phyloP scores from a whole-genome alignment of 2,329 filamentous ascomycete genomes.

The Malbranchea cinnamomea region DNA sequence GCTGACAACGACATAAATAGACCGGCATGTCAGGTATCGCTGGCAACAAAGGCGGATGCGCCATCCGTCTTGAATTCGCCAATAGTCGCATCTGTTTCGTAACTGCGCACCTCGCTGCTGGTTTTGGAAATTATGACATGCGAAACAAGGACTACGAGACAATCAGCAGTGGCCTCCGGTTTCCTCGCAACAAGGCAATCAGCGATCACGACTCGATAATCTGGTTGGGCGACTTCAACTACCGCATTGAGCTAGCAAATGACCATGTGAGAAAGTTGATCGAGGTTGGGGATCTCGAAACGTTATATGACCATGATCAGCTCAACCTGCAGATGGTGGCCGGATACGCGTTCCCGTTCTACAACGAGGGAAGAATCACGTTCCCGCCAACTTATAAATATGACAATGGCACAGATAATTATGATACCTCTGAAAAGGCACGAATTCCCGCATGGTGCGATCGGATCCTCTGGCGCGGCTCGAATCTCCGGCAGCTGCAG shows the following conservation, averaged over 20 bases:
- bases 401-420: slow-evolving; percentile 72
- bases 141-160: slow-evolving; percentile 85
- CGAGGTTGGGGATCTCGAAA: slow-evolving; percentile 55
- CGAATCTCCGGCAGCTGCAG: slow-evolving; percentile 63
- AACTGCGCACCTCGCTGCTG: slow-evolving; percentile 88
- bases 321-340: slow-evolving; percentile 94
- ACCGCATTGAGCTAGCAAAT: slow-evolving; percentile 73
- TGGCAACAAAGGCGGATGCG: slow-evolving; percentile 94
- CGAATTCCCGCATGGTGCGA: slow-evolving; percentile 97
- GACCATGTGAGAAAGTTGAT: slow-evolving; percentile 65
- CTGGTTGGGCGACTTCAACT: slow-evolving; percentile 98
- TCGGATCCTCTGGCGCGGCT: slow-evolving; percentile 73
- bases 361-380: slow-evolving; percentile 74
- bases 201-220: slow-evolving; percentile 84
- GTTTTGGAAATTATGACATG: slow-evolving; percentile 94
- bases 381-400: slow-evolving; percentile 96
- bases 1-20: slow-evolving; percentile 24
- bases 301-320: slow-evolving; percentile 82
- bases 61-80: slow-evolving; percentile 87
- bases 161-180: slow-evolving; percentile 73
- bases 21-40: slow-evolving; percentile 91
- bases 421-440: slow-evolving; percentile 89
- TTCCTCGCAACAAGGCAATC: slow-evolving; percentile 80
- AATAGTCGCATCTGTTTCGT: slow-evolving; percentile 90
- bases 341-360: slow-evolving; percentile 76